A percentile compares a stretch with the other conserved stretches of the same genome.
These are phyloP conservation scores for Geosmithia flava DNA, from an alignment of 2,329 filamentous ascomycete species.

Conservation along the genomic window DNA sequence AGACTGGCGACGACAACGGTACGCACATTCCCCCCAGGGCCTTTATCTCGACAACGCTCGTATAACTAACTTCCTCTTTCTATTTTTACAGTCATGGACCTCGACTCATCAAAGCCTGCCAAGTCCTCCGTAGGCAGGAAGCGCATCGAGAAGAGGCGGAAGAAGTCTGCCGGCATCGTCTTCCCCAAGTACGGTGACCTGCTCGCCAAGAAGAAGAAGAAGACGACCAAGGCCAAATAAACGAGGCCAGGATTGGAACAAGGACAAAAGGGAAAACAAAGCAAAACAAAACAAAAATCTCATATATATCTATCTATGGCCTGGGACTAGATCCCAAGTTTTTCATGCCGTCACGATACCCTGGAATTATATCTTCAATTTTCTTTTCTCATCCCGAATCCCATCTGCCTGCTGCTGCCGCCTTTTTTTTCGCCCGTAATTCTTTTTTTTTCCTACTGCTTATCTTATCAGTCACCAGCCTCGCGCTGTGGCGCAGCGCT, in stretches of 20 bases:
- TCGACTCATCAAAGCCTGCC: constrained; percentile 32
- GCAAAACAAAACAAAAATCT: neutral
- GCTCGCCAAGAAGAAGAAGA: constrained; percentile 28
- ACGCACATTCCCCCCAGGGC: neutral
- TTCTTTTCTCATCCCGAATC: neutral
- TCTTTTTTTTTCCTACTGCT: neutral
- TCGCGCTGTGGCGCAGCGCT: constrained; percentile 1
- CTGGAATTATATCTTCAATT: neutral
- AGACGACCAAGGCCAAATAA: constrained; percentile 2
- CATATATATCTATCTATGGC: neutral
- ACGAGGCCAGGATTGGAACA: too few relatives aligned
- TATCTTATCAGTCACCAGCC: constrained; percentile 4
- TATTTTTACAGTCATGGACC: constrained; percentile 41
- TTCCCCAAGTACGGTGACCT: constrained; percentile 47
- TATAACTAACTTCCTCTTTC: constrained; percentile 3
- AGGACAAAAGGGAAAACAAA: neutral
- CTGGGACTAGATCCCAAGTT: neutral
- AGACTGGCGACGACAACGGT: constrained; percentile 16
- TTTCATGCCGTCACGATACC: constrained; percentile 3
- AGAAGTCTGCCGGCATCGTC: constrained; percentile 44
- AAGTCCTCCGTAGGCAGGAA: constrained; percentile 30
- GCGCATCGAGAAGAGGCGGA: constrained; percentile 42
- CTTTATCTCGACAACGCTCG: neutral
- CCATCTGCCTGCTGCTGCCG: neutral
- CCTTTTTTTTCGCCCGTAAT: neutral